phyloP scores from a whole-genome alignment of 2,329 filamentous ascomycete species.

The Diaporthe longicolla region DNA sequence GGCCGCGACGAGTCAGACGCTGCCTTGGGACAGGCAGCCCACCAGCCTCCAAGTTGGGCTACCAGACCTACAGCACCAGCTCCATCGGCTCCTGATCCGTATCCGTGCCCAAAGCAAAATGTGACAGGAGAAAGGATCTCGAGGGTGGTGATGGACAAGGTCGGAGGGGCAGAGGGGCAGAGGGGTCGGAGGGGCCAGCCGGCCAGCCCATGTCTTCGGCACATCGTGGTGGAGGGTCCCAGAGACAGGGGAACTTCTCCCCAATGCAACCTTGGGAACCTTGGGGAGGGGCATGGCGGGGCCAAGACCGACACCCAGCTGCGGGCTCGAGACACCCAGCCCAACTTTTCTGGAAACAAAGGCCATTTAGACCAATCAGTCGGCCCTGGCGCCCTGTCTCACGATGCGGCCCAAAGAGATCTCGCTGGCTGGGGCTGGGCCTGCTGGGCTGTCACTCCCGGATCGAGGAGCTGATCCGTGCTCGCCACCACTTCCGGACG shows the following conservation, averaged over 20 bases:
- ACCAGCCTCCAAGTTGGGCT: constrained; percentile 13
- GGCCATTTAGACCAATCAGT: constrained; percentile 5
- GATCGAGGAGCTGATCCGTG: constrained; percentile 4
- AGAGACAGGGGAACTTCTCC: constrained; percentile 9
- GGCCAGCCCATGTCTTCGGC: neutral
- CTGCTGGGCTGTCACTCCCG: constrained; percentile 10
- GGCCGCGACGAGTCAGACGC: constrained; percentile 24
- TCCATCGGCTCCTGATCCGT: neutral
- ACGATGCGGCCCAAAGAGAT: constrained; percentile 27
- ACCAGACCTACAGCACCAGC: constrained; percentile 13
- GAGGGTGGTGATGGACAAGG: neutral
- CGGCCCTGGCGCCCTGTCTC: constrained; percentile 26
- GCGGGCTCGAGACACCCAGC: neutral
- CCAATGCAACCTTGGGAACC: constrained; percentile 23
- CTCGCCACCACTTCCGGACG: constrained; percentile 21
- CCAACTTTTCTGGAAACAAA: constrained; percentile 23
- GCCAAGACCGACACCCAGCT: constrained; percentile 17
- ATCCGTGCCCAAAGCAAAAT: neutral
- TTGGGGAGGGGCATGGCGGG: constrained; percentile 16
- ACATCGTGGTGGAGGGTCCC: neutral
- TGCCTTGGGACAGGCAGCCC: neutral
- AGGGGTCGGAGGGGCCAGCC: neutral
- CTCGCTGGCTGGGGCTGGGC: constrained; percentile 21
- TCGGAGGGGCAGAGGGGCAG: neutral
- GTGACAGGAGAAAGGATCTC: neutral